These are phyloP conservation scores for Saccharomyces kudriavzevii DNA, from an alignment of 805 yeast species.

Conservation along the genomic window DNA sequence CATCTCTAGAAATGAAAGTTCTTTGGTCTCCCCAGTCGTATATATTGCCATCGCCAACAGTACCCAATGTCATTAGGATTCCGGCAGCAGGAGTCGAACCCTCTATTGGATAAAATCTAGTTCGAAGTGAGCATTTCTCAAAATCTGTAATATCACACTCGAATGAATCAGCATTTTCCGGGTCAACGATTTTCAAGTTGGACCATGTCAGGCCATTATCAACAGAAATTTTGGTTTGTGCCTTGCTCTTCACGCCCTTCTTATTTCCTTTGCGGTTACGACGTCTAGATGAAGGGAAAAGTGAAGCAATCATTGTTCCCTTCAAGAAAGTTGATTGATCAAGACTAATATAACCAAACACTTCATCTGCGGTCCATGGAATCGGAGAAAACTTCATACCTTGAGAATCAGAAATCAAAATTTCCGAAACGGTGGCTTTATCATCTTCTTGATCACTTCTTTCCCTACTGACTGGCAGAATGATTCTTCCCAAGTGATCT, in stretches of 20 bases:
- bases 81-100: conserved; percentile 47
- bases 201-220: conserved; percentile 52
- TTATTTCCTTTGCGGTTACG: not conserved
- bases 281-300: not conserved
- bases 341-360: conserved; percentile 5
- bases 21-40: conserved; percentile 11
- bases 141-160: conserved; percentile 26
- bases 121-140: conserved; percentile 44
- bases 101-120: conserved; percentile 14
- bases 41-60: conserved; percentile 11
- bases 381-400: conserved; percentile 24
- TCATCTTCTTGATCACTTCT: conserved; percentile 9
- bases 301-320: conserved; percentile 18
- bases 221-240: conserved; percentile 36
- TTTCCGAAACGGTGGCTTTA: conserved; percentile 6
- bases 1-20: conserved; percentile 66
- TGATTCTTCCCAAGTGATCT: conserved; percentile 23
- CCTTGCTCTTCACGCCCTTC: not conserved
- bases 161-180: conserved; percentile 26
- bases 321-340: conserved; percentile 8
- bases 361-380: conserved; percentile 9
- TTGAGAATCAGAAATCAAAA: conserved; percentile 25
- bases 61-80: conserved; percentile 25
- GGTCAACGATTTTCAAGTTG: conserved; percentile 38
- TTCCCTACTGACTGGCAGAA: conserved; percentile 9